Evolutionary conservation across 192 early-diverging fungal species (phyloP), one percentile per base, ranked within the genome.

Genomic region (Mortierella antarctica): DNA sequence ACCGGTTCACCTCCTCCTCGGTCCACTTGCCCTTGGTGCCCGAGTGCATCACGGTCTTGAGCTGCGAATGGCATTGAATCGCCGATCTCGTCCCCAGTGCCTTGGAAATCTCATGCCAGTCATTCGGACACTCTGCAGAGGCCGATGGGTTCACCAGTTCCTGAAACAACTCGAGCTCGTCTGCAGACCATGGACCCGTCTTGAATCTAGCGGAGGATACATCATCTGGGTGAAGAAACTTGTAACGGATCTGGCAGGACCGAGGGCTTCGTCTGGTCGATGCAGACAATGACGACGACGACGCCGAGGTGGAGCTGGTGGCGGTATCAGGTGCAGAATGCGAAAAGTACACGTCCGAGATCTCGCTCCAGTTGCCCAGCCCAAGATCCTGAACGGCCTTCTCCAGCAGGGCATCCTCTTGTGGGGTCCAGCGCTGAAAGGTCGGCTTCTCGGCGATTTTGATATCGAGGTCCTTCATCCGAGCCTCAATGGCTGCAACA

Each of bases 11-110:
- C 40, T 71, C 81, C 0, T 67, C 67, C 4, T 47, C 41, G 11
- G 62, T 75, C 81, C 73, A 75, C 52, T 77, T 77, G 42, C 74
- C 67, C 74, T 77, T 74, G 39, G 49, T 62, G 14, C 65, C 65
- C 39, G 73, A 44, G 53, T 74, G 73, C 73, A 74, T 54, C 51
- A 74, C 73, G 1, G 73, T 67, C 62, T 67, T 67, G 59, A 74
- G 67, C 52, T 74, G 73, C 1, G 73, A 74, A 39, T 74, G 73
- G 15, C 73, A 74, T 47, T 74, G 73, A 9, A 74, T 60, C n/a
- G 73, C 49, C 2, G 51, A 56, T 48, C 73, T 57, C 9, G 73
- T 74, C 9, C 73, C 73, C 3, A 74, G 46, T 40, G 59, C 73
- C 5, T 42, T 31, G 6, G 73, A 74, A 55, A 74, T 74, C 56